phyloP scores from a whole-genome alignment of 2,329 filamentous ascomycete genomes.

The Sphaerulina musiva region DNA sequence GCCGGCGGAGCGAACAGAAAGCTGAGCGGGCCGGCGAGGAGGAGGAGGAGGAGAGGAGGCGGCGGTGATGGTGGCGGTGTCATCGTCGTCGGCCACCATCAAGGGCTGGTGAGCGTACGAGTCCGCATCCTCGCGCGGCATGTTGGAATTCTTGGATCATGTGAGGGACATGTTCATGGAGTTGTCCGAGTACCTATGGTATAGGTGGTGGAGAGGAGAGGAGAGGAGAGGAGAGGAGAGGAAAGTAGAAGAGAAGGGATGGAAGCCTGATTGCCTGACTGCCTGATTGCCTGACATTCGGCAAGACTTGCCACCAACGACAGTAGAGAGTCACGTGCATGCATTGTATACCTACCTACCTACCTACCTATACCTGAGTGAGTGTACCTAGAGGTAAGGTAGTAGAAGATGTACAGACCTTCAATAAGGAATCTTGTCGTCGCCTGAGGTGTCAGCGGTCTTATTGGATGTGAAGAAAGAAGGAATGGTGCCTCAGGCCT shows the following conservation, averaged over 20 bases:
- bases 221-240: too few relatives aligned
- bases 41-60: not conserved
- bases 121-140: constrained; percentile 17
- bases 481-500: too few relatives aligned
- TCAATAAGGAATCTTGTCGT: too few relatives aligned
- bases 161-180: too few relatives aligned
- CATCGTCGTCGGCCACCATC: constrained; percentile 5
- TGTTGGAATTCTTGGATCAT: not conserved
- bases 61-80: not conserved
- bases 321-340: not conserved
- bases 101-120: constrained; percentile 29
- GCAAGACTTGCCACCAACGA: not conserved
- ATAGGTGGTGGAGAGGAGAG: too few relatives aligned
- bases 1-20: constrained; percentile 20
- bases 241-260: too few relatives aligned
- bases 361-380: too few relatives aligned
- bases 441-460: too few relatives aligned
- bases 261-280: too few relatives aligned
- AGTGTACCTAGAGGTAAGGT: too few relatives aligned
- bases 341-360: not conserved
- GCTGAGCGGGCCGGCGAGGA: not conserved
- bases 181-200: not conserved
- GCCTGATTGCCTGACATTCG: constrained; percentile 1
- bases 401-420: too few relatives aligned
- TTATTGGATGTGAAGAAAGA: too few relatives aligned